Conservation (phyloP, 169 alveolate species). For the Plasmodium gonderi region DNA sequence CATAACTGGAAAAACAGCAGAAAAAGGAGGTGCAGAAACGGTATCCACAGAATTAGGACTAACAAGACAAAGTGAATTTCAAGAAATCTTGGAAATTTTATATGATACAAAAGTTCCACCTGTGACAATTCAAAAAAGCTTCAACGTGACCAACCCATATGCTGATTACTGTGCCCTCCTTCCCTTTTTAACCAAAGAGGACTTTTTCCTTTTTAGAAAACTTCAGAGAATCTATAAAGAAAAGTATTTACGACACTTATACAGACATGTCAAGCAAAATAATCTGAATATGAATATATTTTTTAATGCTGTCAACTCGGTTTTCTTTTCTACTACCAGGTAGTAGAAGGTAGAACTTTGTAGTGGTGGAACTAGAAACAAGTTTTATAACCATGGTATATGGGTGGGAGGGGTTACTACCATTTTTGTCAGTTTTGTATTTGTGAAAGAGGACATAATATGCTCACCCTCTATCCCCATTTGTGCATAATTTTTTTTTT, state of each 20-base stretch:
- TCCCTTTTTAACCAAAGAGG: conserved; percentile 79
- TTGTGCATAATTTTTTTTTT: no score
- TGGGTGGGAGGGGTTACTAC: no score
- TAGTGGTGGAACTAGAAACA: not conserved
- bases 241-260: conserved; percentile 48
- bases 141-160: conserved; percentile 79
- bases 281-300: conserved; percentile 41
- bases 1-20: no score
- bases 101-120: conserved; percentile 56
- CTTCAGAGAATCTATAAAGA: conserved; percentile 70
- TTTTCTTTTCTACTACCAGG: conserved; percentile 16
- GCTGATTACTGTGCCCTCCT: conserved; percentile 80
- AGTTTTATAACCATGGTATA: no score
- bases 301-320: conserved; percentile 47
- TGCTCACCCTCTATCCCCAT: no score
- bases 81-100: conserved; percentile 9
- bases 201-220: conserved; percentile 26
- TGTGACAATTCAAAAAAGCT: conserved; percentile 5
- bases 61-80: conserved; percentile 2
- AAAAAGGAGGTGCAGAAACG: not conserved
- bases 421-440: no score
- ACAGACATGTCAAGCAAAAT: conserved; percentile 24
- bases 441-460: no score
- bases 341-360: not conserved
- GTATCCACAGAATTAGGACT: not conserved